A percentile compares a stretch with the other conserved stretches of the same genome.
These are phyloP conservation scores for Bjerkandera adusta DNA, from an alignment of 1,284 basidiomycete genomes.

Conservation along the genomic window DNA sequence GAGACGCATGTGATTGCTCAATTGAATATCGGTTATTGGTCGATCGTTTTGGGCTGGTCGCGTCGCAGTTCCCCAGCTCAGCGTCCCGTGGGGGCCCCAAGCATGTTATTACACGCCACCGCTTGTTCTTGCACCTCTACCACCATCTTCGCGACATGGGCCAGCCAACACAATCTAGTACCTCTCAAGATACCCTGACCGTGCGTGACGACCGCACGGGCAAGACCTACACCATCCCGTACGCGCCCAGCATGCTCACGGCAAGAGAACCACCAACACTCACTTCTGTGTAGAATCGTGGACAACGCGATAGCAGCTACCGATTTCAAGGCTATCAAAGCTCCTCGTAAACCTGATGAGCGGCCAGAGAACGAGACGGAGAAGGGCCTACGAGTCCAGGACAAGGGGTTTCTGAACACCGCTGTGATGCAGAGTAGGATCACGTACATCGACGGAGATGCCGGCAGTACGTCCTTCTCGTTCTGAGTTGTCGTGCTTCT, in stretches of 20 bases:
- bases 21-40: no score
- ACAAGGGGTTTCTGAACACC: slow-evolving; percentile 85
- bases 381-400: slow-evolving; percentile 73
- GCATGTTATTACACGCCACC: neutral
- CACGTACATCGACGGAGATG: slow-evolving; percentile 87
- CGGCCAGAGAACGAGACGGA: slow-evolving; percentile 81
- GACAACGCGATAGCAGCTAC: slow-evolving; percentile 79
- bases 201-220: slow-evolving; percentile 85
- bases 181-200: slow-evolving; percentile 47
- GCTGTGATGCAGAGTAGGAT: slow-evolving; percentile 80
- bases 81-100: no score
- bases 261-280: neutral
- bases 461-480: slow-evolving; percentile 51
- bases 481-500: neutral
- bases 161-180: slow-evolving; percentile 33
- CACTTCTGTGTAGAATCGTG: slow-evolving; percentile 48
- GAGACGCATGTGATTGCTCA: no score
- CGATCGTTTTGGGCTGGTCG: no score
- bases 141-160: slow-evolving; percentile 41
- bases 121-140: neutral
- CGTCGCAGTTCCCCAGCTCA: no score
- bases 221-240: slow-evolving; percentile 75
- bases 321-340: slow-evolving; percentile 75
- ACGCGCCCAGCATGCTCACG: neutral
- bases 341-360: slow-evolving; percentile 53